Conservation (phyloP, 2,329 filamentous ascomycete species). For the Aspergillus alliaceus region DNA sequence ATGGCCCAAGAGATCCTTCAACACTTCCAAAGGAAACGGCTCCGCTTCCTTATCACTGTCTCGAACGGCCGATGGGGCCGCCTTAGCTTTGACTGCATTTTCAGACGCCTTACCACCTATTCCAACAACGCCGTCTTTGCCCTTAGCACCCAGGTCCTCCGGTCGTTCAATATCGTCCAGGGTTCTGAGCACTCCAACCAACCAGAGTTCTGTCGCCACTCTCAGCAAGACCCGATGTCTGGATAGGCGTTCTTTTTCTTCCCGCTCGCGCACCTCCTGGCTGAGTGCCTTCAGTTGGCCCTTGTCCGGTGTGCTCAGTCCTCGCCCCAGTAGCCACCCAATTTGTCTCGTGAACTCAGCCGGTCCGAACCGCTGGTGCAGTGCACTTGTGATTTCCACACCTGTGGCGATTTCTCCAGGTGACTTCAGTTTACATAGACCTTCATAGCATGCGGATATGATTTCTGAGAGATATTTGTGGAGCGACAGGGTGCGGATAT, state of each 20-base stretch:
- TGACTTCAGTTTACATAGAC: slow-evolving; percentile 85
- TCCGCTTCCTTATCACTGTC: slow-evolving; percentile 71
- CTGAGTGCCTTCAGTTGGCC: slow-evolving; percentile 74
- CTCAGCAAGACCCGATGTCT: slow-evolving; percentile 83
- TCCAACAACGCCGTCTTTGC: slow-evolving; percentile 52
- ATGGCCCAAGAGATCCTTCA: slow-evolving; percentile 92
- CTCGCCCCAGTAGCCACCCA: slow-evolving; percentile 88
- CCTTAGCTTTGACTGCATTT: slow-evolving; percentile 61
- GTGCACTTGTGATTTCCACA: slow-evolving; percentile 89
- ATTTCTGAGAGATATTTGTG: slow-evolving; percentile 98
- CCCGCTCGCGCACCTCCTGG: slow-evolving; percentile 82
- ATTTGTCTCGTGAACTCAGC: slow-evolving; percentile 87
- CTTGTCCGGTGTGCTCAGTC: slow-evolving; percentile 88
- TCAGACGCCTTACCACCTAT: slow-evolving; percentile 53
- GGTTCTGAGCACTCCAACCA: slow-evolving; percentile 83
- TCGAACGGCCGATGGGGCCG: slow-evolving; percentile 56
- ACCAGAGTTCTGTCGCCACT: slow-evolving; percentile 93
- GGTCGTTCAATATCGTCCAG: slow-evolving; percentile 68
- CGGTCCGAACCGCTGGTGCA: slow-evolving; percentile 92
- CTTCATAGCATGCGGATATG: slow-evolving; percentile 92
- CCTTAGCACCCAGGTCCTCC: slow-evolving; percentile 58
- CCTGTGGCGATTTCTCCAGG: slow-evolving; percentile 89
- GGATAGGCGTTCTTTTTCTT: slow-evolving; percentile 89
- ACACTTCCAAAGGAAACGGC: slow-evolving; percentile 93
- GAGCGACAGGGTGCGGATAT: slow-evolving; percentile 85